A percentile compares a stretch with the other conserved stretches of the same genome.
Conservation (phyloP, 257 asterid genomes). For the Gentiana macrophylla region DNA sequence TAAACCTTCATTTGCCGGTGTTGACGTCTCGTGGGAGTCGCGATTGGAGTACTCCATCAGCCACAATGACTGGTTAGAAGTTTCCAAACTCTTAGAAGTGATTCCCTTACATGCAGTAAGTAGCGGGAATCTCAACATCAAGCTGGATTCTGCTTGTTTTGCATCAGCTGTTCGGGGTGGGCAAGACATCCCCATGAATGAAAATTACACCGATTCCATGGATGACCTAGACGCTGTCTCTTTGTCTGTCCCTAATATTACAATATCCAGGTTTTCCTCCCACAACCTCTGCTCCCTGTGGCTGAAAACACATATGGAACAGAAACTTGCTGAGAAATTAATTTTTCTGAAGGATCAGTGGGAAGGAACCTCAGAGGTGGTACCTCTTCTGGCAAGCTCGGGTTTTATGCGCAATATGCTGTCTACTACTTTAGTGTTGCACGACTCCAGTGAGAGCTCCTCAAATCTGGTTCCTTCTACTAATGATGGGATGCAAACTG, state of each 20-base stretch:
- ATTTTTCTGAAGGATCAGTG: conserved; percentile 73
- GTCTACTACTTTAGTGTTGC: conserved; percentile 23
- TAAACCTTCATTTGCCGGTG: conserved; percentile 92
- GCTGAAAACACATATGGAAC: conserved; percentile 76
- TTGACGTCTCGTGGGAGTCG: conserved; percentile 91
- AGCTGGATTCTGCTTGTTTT: conserved; percentile 49
- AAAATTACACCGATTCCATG: conserved; percentile 43
- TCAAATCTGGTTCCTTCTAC: conserved; percentile 43
- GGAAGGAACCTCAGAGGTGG: conserved; percentile 56
- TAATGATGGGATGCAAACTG: conserved; percentile 41
- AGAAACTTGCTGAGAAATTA: conserved; percentile 66
- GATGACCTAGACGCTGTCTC: conserved; percentile 73
- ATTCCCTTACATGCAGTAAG: conserved; percentile 71
- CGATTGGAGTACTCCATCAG: conserved; percentile 82
- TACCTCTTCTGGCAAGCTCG: conserved; percentile 70
- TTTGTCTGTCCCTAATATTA: conserved; percentile 58
- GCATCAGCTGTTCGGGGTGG: conserved; percentile 35
- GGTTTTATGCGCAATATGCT: conserved; percentile 47
- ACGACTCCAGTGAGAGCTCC: conserved; percentile 36
- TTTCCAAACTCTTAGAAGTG: conserved; percentile 73
- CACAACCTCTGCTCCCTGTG: conserved; percentile 44
- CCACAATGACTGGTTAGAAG: conserved; percentile 86
- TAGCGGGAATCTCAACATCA: conserved; percentile 57
- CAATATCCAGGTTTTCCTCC: conserved; percentile 55
- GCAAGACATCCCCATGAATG: conserved; percentile 34